Conservation (phyloP, 352 stramenopile genomes). For the Globisporangium solare region DNA sequence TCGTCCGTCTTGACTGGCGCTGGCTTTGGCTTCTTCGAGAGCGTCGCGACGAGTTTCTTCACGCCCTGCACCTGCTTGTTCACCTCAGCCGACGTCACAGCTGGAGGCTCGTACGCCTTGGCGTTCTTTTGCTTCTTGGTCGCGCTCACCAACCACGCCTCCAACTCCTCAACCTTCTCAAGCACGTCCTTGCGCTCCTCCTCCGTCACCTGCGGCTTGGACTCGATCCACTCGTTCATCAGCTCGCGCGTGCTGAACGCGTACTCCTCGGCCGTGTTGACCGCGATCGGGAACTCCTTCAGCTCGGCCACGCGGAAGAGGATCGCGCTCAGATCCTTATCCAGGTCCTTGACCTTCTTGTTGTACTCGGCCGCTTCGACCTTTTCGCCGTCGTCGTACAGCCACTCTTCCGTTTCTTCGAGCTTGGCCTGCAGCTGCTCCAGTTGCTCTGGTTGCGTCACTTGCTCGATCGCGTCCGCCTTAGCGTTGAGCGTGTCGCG, state of each 20-base stretch:
- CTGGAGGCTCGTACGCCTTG: slow-evolving; percentile 67
- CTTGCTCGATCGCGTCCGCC: slow-evolving; percentile 71
- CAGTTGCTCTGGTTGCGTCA: slow-evolving; percentile 85
- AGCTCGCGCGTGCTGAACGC: slow-evolving; percentile 56
- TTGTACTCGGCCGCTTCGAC: slow-evolving; percentile 84
- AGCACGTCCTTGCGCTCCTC: slow-evolving; percentile 84
- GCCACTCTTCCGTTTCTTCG: slow-evolving; percentile 88
- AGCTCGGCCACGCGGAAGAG: slow-evolving; percentile 87
- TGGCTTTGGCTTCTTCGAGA: slow-evolving; percentile 81
- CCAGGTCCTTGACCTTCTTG: slow-evolving; percentile 76
- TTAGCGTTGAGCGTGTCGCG: slow-evolving; percentile 80
- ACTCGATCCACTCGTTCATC: slow-evolving; percentile 56
- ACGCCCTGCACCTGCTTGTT: slow-evolving; percentile 80
- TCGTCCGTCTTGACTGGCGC: slow-evolving; percentile 36
- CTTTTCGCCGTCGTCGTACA: slow-evolving; percentile 91
- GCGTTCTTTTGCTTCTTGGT: slow-evolving; percentile 64
- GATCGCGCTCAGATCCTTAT: slow-evolving; percentile 82
- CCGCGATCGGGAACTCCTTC: slow-evolving; percentile 76
- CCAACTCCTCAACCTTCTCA: slow-evolving; percentile 82
- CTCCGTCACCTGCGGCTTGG: slow-evolving; percentile 86
- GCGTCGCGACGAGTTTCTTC: slow-evolving; percentile 72
- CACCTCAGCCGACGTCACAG: slow-evolving; percentile 87
- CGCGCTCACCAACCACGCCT: slow-evolving; percentile 80
- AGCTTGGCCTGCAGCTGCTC: slow-evolving; percentile 70
- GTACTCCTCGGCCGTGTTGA: slow-evolving; percentile 66